Percentiles rank a stretch among this genome's conserved stretches.
Conservation (phyloP, 257 asterid genomes). For the Solanum dulcamara region DNA sequence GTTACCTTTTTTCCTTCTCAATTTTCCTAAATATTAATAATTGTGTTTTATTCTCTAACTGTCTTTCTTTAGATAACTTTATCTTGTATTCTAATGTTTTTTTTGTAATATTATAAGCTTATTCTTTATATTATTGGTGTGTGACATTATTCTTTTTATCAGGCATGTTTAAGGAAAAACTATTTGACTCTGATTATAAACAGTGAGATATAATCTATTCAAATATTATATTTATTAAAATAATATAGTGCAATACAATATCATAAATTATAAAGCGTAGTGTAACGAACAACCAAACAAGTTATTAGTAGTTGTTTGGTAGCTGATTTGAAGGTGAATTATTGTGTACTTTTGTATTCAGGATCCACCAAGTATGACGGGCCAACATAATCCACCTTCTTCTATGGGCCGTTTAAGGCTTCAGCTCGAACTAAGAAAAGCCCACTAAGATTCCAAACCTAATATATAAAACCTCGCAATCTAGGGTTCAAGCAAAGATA, state of each 20-base stretch:
- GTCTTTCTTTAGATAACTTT: not conserved
- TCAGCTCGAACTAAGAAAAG: not conserved
- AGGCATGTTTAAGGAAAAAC: not conserved
- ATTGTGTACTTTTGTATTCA: not conserved
- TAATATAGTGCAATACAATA: not conserved
- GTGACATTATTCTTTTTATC: no score
- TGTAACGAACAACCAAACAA: not conserved
- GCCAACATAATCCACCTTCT: not conserved
- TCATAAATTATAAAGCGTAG: no score
- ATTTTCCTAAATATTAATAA: not conserved
- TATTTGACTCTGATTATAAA: no score
- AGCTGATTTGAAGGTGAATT: no score
- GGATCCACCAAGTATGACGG: not conserved
- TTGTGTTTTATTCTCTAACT: not conserved
- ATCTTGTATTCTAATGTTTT: not conserved
- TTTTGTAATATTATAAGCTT: not conserved
- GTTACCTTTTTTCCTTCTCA: not conserved
- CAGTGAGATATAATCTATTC: no score
- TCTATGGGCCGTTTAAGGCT: not conserved
- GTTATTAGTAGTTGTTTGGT: not conserved
- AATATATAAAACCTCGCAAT: not conserved
- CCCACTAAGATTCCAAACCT: constrained; percentile 1
- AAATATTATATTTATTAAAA: not conserved
- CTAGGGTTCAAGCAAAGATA: constrained; percentile 18
- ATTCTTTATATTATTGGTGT: not conserved